A percentile compares a stretch with the other conserved stretches of the same genome.
phyloP scores from a whole-genome alignment of 768 basidiomycete species.

The Collybia mongolica region DNA sequence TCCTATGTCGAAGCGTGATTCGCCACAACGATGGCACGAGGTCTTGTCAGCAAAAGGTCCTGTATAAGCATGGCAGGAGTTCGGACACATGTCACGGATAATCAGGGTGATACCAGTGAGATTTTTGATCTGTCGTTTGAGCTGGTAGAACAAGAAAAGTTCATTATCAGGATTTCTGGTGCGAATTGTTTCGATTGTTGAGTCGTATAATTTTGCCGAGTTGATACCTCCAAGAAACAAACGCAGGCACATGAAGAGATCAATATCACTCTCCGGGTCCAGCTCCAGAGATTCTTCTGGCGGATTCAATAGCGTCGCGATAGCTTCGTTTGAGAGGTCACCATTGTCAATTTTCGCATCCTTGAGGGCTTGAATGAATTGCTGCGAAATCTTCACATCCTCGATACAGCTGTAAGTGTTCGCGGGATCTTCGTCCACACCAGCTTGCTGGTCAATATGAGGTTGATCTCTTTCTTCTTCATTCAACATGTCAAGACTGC shows the following conservation, averaged over 20 bases:
- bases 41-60: background rate
- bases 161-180: constrained; percentile 5
- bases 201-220: constrained; percentile 3
- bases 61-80: constrained; percentile 9
- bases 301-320: constrained; percentile 1
- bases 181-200: background rate
- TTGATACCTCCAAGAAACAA: constrained; percentile 7
- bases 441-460: background rate
- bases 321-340: constrained; percentile 2
- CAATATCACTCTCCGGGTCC: background rate
- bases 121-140: constrained; percentile 6
- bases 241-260: constrained; percentile 4
- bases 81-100: constrained; percentile 8
- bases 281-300: constrained; percentile 1
- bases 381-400: constrained; percentile 4
- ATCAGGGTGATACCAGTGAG: constrained; percentile 8
- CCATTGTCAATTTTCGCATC: constrained; percentile 8
- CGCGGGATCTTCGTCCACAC: background rate
- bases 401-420: constrained; percentile 1
- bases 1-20: constrained; percentile 6
- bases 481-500: background rate
- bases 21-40: constrained; percentile 8
- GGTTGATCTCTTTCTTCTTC: background rate
- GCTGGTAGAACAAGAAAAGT: constrained; percentile 9
- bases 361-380: constrained; percentile 6